These are phyloP conservation scores for Tephrocybe sp. DNA, from an alignment of 768 basidiomycete species.

Conservation along the genomic window DNA sequence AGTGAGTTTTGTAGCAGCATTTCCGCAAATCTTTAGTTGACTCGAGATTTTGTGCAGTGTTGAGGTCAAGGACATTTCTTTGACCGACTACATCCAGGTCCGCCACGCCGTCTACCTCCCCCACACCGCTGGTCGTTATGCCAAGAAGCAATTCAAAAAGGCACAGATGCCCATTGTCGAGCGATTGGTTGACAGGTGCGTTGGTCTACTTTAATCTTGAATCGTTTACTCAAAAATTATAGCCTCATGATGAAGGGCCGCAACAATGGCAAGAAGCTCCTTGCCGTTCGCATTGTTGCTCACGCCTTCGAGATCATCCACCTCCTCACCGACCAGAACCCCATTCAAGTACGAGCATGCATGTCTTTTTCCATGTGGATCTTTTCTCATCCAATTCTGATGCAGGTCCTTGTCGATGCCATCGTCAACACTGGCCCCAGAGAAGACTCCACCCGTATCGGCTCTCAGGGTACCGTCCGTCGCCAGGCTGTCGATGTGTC, in stretches of 20 bases:
- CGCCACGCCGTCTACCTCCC: conserved; percentile 96
- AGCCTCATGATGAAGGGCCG: conserved; percentile 99
- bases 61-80: conserved; percentile 98
- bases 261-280: conserved; percentile 99
- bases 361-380: neutral
- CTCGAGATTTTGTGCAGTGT: conserved; percentile 49
- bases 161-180: conserved; percentile 99
- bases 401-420: conserved; percentile 90
- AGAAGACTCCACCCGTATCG: conserved; percentile 99
- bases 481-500: conserved; percentile 99
- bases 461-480: conserved; percentile 98
- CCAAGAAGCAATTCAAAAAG: conserved; percentile 99
- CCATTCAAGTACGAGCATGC: conserved; percentile 73
- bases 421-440: conserved; percentile 99
- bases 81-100: conserved; percentile 99
- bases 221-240: conserved; percentile 6
- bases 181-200: conserved; percentile 94
- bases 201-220: conserved; percentile 3
- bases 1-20: conserved; percentile 64
- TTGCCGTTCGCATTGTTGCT: conserved; percentile 98
- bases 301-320: conserved; percentile 99
- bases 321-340: conserved; percentile 99
- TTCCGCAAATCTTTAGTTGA: neutral
- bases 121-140: conserved; percentile 98
- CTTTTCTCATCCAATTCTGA: neutral